Percentiles rank a stretch among this genome's conserved stretches.
phyloP scores from a whole-genome alignment of 192 early-diverging fungal genomes.

The Gorgonomyces haynaldii region DNA sequence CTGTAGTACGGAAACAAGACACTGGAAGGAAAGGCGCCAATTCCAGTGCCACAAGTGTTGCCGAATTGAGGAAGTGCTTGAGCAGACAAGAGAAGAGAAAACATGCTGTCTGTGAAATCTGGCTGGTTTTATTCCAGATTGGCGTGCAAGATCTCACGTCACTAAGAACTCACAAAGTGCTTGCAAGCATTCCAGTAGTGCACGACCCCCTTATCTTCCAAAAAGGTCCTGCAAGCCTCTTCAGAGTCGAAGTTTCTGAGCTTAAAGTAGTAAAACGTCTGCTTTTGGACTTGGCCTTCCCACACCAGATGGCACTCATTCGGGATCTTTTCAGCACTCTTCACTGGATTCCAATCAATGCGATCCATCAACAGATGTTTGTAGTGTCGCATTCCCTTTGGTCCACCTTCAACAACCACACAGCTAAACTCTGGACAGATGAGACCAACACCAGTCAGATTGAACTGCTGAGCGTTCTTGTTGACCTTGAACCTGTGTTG shows the following conservation, averaged over 20 bases:
- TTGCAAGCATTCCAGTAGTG: conserved; percentile 84
- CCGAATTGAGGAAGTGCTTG: no score
- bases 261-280: conserved; percentile 68
- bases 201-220: conserved; percentile 57
- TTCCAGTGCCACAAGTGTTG: no score
- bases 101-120: no score
- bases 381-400: conserved; percentile 77
- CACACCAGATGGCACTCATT: conserved; percentile 89
- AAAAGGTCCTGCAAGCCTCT: conserved; percentile 52
- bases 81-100: no score
- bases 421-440: conserved; percentile 60
- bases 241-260: conserved; percentile 65
- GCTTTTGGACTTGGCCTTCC: conserved; percentile 76
- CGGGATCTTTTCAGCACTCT: conserved; percentile 19
- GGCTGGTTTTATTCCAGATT: no score
- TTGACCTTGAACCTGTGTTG: conserved; percentile 85
- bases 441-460: conserved; percentile 72
- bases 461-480: conserved; percentile 73
- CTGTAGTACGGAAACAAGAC: no score
- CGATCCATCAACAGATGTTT: conserved; percentile 93
- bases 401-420: conserved; percentile 89
- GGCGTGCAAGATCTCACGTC: no score
- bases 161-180: conserved; percentile 30
- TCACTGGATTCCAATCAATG: conserved; percentile 76
- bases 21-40: no score